Conservation (phyloP, 163 green algal species). For the Volvox carteri region DNA sequence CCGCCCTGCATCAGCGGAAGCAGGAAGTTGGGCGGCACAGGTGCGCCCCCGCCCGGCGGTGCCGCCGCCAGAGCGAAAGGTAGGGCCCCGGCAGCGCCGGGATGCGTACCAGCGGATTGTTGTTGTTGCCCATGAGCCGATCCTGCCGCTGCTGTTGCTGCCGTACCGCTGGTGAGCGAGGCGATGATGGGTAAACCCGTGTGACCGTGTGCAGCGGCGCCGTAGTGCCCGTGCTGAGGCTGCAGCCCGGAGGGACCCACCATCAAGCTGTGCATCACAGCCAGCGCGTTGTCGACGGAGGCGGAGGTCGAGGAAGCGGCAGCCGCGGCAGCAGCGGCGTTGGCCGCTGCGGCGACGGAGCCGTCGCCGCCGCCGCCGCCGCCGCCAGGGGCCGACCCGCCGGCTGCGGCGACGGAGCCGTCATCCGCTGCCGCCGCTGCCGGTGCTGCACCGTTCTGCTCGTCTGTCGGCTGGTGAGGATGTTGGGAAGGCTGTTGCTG, state of each 20-base stretch:
- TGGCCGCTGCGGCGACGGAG: background rate
- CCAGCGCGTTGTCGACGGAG: conserved; percentile 19
- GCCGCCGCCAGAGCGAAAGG: background rate
- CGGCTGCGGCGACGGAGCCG: background rate
- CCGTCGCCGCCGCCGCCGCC: background rate
- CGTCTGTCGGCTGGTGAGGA: no score
- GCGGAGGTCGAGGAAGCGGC: background rate
- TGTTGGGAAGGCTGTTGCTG: background rate
- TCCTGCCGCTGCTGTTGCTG: no score
- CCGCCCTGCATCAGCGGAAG: conserved; percentile 24
- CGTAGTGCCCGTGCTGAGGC: background rate
- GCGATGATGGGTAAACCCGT: background rate
- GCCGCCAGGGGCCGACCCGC: background rate
- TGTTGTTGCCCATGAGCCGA: no score
- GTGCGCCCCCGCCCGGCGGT: background rate
- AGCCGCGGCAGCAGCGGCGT: background rate
- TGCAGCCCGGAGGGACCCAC: background rate
- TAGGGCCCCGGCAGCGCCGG: background rate
- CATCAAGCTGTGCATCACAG: conserved; percentile 29
- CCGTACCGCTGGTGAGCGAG: background rate
- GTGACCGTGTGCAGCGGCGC: background rate
- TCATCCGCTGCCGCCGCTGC: background rate
- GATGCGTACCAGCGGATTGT: no score
- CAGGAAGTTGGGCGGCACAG: conserved; percentile 8
- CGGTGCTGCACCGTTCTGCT: no score